Evolutionary conservation across 1,284 basidiomycete species (phyloP), one percentile per base, ranked within the genome.

Genomic region (Agaricales sp.): DNA sequence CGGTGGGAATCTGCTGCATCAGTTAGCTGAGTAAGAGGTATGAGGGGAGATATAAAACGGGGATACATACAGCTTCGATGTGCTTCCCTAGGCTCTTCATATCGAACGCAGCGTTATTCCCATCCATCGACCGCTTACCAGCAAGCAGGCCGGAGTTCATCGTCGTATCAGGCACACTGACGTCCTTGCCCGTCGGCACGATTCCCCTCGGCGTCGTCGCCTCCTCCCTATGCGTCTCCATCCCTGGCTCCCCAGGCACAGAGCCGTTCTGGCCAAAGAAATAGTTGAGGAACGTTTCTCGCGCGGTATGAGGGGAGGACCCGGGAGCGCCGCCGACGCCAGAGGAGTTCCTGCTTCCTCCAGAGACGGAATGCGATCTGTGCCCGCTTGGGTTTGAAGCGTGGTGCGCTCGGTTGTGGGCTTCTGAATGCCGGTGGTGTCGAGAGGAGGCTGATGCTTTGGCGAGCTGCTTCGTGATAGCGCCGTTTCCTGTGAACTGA

Each of bases 31-130:
- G 54, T 57, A 24, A 51, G 44, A 13, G 26, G 51, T 43, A 48
- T 24, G 19, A 18, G 23, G 51, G 50, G 22, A 4, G 46, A 43
- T 25, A 38, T 48, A 41, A 55, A 24, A 46, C 18, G 48, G 16
- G 20, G 23, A 43, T 4, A 80, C 87, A 74, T 58, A 92, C 87
- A 56, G 88, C 86, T 67, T 94, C 92, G 53, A 95, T 88, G 60
- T 99, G 95, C 69, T 88, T 94, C 52, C 94, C 92, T 46, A 99
- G 73, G 61, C 92, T 95, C 77, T 94, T 97, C 96, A 99, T 99
- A 65, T 99, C 94, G 65, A 83, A 98, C 35, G 91, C 93, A 45
- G 93, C 88, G 58, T 78, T 87, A 61, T 74, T 86, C 48, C 82
- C 85, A 59, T 92, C 90, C 46, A 87, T 62, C 23, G 70, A 70